Base-by-base conservation (phyloP, 352 stramenopile genomes). In the Pythium utonaiense region DNA sequence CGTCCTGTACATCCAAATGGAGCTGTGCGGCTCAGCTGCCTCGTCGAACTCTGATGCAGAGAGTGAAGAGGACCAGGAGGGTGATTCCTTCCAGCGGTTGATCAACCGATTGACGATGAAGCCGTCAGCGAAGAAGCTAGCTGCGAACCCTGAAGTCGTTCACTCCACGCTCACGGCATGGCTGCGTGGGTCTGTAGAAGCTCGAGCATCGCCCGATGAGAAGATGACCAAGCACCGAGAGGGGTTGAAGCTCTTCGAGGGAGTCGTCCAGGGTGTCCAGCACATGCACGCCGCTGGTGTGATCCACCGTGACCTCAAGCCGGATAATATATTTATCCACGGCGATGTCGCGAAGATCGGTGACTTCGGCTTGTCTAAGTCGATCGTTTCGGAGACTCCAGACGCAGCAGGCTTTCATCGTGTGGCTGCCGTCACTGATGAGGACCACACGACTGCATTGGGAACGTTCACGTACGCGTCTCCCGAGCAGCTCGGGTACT, bases 401-500 rank as follows among this genome's bases (percentile, higher is more conserved):
- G 61, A 67, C 8, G 3, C 52, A 8, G 3, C 45, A 12, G 25
- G 12, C 3, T 16, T 34, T n/a, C 45, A 52, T 3, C 3, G 24
- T 24, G 24, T 34, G 16, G 48, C n/a, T 12, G 1, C 14, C 17
- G 27, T 40, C 8, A 27, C 40, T 47, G 33, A 27, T 6, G 75
- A 75, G 12, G 74, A 88, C 49, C 84, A 94, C 59, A 94, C 84
- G 21, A 94, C 84, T 8, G 82, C 80, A 3, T 69, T 94, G 13
- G 84, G 84, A 22, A 94, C 84, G 17, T 91, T 92, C 50, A 89
- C 83, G 27, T 94, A 94, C 56, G 84, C 84, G 27, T 94, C 84
- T n/a, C 84, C 84, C n/a, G 84, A 94, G 58, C 84, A 94, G 62
- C 72, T 94, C 7, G 83, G 83, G 3, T 78, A 86, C 45, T 71